Conservation (phyloP, 2,329 filamentous ascomycete species). For the Sordariomycetes sp. region DNA sequence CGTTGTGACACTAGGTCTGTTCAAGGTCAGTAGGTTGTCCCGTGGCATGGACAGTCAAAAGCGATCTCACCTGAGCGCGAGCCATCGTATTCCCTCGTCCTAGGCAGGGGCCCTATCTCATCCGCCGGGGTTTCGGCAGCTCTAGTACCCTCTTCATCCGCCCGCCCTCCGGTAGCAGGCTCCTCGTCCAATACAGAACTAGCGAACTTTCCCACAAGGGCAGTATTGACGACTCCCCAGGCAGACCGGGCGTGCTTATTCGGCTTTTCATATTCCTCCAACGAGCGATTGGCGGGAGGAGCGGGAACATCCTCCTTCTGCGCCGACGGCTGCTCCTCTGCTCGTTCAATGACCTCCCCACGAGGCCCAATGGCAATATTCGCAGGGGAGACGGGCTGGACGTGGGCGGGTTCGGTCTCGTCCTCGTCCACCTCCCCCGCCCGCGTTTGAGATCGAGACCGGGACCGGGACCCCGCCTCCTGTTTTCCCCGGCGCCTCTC, state of each 20-base stretch:
- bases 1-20: not conserved
- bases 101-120: not conserved
- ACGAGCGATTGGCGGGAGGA: not conserved
- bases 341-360: conserved; percentile 1
- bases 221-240: conserved; percentile 1
- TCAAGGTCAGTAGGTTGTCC: not conserved
- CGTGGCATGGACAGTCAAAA: not conserved
- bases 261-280: not conserved
- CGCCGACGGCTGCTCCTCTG: not conserved
- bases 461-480: not conserved
- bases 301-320: not conserved
- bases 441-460: not conserved
- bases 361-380: conserved; percentile 4
- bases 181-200: not conserved
- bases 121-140: not conserved
- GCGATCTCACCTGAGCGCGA: not conserved
- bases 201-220: not conserved
- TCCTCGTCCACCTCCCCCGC: not conserved
- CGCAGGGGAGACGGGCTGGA: not conserved
- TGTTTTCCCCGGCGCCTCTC: conserved; percentile 24
- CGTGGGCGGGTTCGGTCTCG: not conserved
- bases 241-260: not conserved
- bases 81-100: not conserved
- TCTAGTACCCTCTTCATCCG: not conserved
- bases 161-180: not conserved